phyloP scores from a whole-genome alignment of 225 moss, liverwort and hornwort species.

The Asterella californica region DNA sequence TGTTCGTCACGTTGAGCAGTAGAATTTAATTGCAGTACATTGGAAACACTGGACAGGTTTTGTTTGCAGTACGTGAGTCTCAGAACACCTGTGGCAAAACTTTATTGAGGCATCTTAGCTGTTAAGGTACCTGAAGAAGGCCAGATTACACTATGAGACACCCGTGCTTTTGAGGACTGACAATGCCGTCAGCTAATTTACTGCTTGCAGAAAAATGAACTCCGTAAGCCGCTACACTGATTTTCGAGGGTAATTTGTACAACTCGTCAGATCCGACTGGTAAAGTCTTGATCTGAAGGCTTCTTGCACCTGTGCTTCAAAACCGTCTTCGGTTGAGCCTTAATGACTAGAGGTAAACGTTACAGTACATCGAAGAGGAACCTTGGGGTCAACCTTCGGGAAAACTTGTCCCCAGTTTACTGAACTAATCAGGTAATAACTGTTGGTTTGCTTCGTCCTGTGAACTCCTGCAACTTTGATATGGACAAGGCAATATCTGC shows the following conservation, averaged over 20 bases:
- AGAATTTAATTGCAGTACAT: too few relatives aligned
- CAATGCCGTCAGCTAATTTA: background rate
- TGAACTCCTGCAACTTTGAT: slow-evolving; percentile 72
- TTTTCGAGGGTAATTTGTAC: slow-evolving; percentile 13
- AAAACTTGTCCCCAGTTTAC: background rate
- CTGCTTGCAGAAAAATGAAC: background rate
- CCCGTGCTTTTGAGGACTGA: background rate
- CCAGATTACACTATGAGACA: background rate
- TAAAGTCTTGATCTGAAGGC: background rate
- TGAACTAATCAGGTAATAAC: slow-evolving; percentile 64
- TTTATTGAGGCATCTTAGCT: background rate
- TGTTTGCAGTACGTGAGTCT: background rate
- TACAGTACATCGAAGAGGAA: background rate
- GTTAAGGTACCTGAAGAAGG: background rate
- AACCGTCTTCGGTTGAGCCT: slow-evolving; percentile 5
- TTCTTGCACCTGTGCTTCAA: background rate
- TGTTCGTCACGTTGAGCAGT: too few relatives aligned
- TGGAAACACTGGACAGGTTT: too few relatives aligned
- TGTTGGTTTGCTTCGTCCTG: slow-evolving; percentile 83
- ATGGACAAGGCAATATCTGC: slow-evolving; percentile 62
- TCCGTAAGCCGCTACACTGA: background rate
- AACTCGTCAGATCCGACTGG: slow-evolving; percentile 8
- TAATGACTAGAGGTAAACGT: background rate
- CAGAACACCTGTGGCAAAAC: background rate
- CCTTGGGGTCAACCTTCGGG: background rate